Evolutionary conservation across 192 early-diverging fungal species (phyloP), one percentile per base, ranked within the genome.

Genomic region (Coemansia brasiliensis): DNA sequence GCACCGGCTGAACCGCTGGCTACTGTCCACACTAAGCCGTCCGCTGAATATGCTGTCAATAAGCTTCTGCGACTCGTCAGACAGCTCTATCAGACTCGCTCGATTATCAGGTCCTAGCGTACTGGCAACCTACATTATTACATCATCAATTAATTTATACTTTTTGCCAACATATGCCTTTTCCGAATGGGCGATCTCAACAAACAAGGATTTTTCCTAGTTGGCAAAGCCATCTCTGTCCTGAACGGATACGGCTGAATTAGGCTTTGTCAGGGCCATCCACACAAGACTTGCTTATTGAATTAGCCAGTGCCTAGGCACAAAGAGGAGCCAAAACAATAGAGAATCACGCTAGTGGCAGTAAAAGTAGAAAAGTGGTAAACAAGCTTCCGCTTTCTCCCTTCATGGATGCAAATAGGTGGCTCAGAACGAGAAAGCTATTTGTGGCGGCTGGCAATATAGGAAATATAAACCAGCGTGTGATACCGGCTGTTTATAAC

Each of bases 21-120:
- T 55, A 57, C 27, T 74, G 61, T 62, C 54, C 42, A 75, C 65
- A 51, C 72, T 75, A 17, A 75, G 72, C 5, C 72, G 66, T 13
- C 72, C 72, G 61, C 55, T 59, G 46, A 74, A 74, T 48, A 74
- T 63, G 48, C 72, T 67, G 46, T 74, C 72, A 16, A 74, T 74
- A n/a, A 74, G 62, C 57, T 41, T 54, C 42, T 64, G 72, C 49
- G 65, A 68, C 48, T 74, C 72, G 66, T 66, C 64, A 8, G 63
- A 71, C 25, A 71, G 43, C 32, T 50, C 45, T 17, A 60, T 39
- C 35, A 53, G 50, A 20, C 58, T 56, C 10, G 42, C 53, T 13
- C 61, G 67, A 37, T 45, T 69, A 27, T 52, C 60, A 16, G 55
- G 55, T 38, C 63, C 55, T 24, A 57, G 63, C 24, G 54, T 27